phyloP scores from a whole-genome alignment of 768 basidiomycete species.

The Lactarius sp. region DNA sequence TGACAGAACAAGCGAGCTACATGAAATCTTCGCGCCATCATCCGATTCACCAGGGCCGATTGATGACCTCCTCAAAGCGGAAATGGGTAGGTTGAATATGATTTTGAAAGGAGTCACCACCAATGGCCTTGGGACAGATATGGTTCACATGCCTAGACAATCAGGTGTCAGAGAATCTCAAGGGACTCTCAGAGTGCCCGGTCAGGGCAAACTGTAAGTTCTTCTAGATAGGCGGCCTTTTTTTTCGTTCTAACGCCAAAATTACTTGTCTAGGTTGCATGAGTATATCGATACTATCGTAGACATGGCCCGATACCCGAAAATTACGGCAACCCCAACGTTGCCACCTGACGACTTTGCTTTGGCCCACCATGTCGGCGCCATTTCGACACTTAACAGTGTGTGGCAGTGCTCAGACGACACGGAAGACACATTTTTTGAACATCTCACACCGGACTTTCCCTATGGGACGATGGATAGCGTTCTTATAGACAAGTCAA shows the following conservation, averaged over 20 bases:
- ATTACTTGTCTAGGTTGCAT: constrained; percentile 6
- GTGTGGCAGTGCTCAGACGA: constrained; percentile 7
- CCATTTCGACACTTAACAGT: background rate
- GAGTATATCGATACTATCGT: constrained; percentile 4
- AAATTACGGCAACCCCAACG: background rate
- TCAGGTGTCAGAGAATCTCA: background rate
- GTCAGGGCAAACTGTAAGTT: constrained; percentile 7
- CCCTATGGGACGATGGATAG: constrained; percentile 6
- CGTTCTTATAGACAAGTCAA: constrained; percentile 6
- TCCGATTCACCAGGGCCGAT: constrained; percentile 1
- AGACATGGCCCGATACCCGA: background rate
- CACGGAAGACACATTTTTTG: constrained; percentile 7
- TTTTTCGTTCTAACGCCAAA: background rate
- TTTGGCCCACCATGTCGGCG: background rate
- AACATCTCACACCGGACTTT: background rate
- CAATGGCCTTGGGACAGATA: constrained; percentile 1
- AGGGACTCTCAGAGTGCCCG: background rate
- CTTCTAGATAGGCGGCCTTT: background rate
- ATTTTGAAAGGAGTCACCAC: background rate
- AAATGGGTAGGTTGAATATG: constrained; percentile 15
- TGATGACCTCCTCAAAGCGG: constrained; percentile 1
- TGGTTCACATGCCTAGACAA: constrained; percentile 6
- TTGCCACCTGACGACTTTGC: background rate
- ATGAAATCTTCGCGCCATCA: constrained; percentile 2
- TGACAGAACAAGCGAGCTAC: background rate